Evolutionary conservation across 2,329 filamentous ascomycete species (phyloP).

Genomic region (Talaromyces sp.): DNA sequence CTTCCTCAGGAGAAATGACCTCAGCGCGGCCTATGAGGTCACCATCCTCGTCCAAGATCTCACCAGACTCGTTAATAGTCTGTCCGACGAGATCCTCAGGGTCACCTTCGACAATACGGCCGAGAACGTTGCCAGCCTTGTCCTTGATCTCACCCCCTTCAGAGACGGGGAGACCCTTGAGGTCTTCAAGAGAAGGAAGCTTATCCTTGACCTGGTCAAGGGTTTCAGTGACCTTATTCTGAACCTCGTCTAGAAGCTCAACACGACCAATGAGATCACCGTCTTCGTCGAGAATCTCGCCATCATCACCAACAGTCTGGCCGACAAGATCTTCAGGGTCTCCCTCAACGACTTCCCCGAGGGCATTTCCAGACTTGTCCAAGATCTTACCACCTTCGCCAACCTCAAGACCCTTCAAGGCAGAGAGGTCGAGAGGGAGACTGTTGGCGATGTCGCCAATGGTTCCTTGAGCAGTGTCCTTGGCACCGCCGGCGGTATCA

Average conservation of each 20-base stretch:
- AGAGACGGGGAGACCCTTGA: constrained; percentile 46
- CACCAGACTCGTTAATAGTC: constrained; percentile 42
- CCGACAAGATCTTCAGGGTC: constrained; percentile 37
- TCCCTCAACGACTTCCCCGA: constrained; percentile 36
- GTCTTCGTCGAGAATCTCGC: constrained; percentile 40
- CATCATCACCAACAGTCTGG: constrained; percentile 36
- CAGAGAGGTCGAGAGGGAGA: constrained; percentile 29
- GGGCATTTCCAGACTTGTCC: constrained; percentile 36
- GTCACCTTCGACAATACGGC: constrained; percentile 43
- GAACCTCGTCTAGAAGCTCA: constrained; percentile 16
- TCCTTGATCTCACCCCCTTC: constrained; percentile 56
- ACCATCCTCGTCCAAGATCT: constrained; percentile 40
- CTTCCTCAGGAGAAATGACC: constrained; percentile 17
- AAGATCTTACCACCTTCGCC: constrained; percentile 52
- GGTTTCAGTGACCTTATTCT: constrained; percentile 38
- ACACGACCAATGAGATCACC: constrained; percentile 36
- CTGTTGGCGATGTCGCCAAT: constrained; percentile 18
- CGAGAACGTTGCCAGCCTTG: constrained; percentile 39
- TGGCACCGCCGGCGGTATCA: constrained; percentile 20
- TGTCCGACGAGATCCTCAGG: constrained; percentile 42
- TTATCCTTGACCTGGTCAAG: constrained; percentile 39
- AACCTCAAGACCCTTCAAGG: constrained; percentile 42
- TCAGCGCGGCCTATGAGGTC: constrained; percentile 35
- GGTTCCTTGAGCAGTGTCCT: constrained; percentile 26
- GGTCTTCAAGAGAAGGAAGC: constrained; percentile 35